Evolutionary conservation across 2,329 filamentous ascomycete genomes (phyloP).

Genomic region (Penicillium decumbens): DNA sequence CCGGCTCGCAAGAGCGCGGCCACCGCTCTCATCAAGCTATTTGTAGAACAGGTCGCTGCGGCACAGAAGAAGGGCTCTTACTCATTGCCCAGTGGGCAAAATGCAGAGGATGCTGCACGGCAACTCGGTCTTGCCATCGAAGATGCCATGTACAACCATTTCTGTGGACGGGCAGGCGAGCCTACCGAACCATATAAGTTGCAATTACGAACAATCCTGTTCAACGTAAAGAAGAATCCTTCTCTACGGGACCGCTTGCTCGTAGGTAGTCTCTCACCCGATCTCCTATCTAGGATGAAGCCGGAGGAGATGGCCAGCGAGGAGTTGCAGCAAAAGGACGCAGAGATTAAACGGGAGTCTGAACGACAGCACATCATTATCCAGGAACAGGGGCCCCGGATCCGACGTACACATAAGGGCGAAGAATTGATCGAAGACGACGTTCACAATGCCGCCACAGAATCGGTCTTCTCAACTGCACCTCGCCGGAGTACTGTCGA

Average conservation of each 20-base stretch:
- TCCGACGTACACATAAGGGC: slow-evolving; percentile 89
- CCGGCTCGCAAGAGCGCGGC: slow-evolving; percentile 64
- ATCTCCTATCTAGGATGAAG: slow-evolving; percentile 80
- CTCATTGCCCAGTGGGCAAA: slow-evolving; percentile 59
- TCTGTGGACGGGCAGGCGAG: slow-evolving; percentile 48
- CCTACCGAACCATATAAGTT: slow-evolving; percentile 53
- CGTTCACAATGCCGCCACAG: slow-evolving; percentile 44
- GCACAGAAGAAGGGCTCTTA: slow-evolving; percentile 64
- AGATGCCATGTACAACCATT: slow-evolving; percentile 57
- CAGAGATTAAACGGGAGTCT: slow-evolving; percentile 53
- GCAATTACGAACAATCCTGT: slow-evolving; percentile 70
- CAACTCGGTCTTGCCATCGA: slow-evolving; percentile 75
- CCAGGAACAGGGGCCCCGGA: slow-evolving; percentile 68
- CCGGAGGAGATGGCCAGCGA: slow-evolving; percentile 88
- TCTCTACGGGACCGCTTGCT: slow-evolving; percentile 72
- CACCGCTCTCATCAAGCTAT: slow-evolving; percentile 64
- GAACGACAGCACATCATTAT: slow-evolving; percentile 70
- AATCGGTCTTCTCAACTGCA: slow-evolving; percentile 47
- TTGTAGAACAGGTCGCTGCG: slow-evolving; percentile 61
- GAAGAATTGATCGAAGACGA: slow-evolving; percentile 85
- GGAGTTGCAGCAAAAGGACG: slow-evolving; percentile 66
- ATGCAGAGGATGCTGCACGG: slow-evolving; percentile 61
- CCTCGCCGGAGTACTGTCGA: slow-evolving; percentile 41
- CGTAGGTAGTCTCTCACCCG: slow-evolving; percentile 64
- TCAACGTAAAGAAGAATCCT: slow-evolving; percentile 85